Conservation (phyloP, 2,329 filamentous ascomycete species). For the Fusarium proliferatum region DNA sequence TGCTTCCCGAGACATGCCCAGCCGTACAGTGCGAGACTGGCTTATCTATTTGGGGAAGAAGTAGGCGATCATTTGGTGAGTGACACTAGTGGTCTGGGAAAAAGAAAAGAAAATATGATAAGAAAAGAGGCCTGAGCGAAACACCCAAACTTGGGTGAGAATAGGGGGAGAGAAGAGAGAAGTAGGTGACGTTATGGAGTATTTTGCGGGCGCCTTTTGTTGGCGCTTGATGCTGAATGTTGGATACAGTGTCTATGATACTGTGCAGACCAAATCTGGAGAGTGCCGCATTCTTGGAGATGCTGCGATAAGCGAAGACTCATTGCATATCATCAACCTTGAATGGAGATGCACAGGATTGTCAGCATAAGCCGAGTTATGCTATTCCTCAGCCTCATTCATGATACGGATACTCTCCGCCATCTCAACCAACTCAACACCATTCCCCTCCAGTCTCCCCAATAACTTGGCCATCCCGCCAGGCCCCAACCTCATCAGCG, state of each 20-base stretch:
- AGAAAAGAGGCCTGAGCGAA: background rate
- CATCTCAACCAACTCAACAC: background rate
- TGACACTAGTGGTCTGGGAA: background rate
- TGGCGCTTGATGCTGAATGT: background rate
- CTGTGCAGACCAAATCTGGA: background rate
- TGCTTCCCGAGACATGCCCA: background rate
- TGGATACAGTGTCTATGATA: background rate
- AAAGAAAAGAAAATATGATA: background rate
- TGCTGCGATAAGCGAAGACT: background rate
- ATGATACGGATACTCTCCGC: background rate
- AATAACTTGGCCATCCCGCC: background rate
- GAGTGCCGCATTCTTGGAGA: background rate
- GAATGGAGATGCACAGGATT: background rate
- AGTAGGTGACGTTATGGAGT: background rate
- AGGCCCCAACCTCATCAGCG: background rate
- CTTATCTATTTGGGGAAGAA: background rate
- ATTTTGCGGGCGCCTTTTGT: background rate
- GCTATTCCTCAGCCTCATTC: background rate
- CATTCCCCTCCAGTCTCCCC: background rate
- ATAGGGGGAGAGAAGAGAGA: background rate
- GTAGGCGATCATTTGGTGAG: background rate
- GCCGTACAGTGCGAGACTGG: background rate
- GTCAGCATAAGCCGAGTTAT: background rate
- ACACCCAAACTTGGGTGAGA: background rate
- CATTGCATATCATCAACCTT: background rate